Evolutionary conservation across 2,329 filamentous ascomycete genomes (phyloP), one percentile per base, ranked within the genome.

Genomic region (Moelleriella libera): DNA sequence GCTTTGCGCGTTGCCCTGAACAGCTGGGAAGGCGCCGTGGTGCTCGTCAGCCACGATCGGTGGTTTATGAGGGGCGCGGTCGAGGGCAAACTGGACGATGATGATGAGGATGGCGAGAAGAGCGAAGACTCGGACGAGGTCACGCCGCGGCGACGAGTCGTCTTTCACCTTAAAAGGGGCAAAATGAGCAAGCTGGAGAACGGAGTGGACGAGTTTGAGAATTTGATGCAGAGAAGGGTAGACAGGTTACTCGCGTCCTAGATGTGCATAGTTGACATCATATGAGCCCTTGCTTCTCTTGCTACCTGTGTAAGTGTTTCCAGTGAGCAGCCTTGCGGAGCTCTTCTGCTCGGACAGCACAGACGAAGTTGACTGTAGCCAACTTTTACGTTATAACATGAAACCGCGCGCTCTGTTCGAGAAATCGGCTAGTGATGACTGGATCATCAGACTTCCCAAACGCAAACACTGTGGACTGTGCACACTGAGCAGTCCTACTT

Each of bases 11-110:
- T 76, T 29, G 83, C 82, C 2, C 61, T 94, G 52, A 71, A 74
- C 11, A 66, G 66, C 3, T 94, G 84, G 72, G 74, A 80, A 48
- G 87, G 87, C 0, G 86, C 85, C 0, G 74, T 92, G 4, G 65
- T 94, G 40, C 66, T 92, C 5, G 82, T 92, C 5, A 88, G 80
- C 37, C 88, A 94, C 66, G 87, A 94, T 60, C 72, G 88, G 32
- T 94, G 85, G 72, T 83, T 94, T 56, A 75, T 92, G 65, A 74
- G 82, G 43, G 80, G 79, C 2, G 84, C 84, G 0, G 71, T 92
- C 1, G 55, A 69, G 50, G 61, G 61, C 3, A 52, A 52, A 6
- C 41, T 70, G 41, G 66, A 64, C 4, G 66, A 67, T 30, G 34
- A 37, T 30, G 34, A 37, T 12, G 30, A 62, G 1, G 62, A 70